These are phyloP conservation scores for Pseudogymnoascus sp. DNA, from an alignment of 2,329 filamentous ascomycete genomes.

Conservation along the genomic window DNA sequence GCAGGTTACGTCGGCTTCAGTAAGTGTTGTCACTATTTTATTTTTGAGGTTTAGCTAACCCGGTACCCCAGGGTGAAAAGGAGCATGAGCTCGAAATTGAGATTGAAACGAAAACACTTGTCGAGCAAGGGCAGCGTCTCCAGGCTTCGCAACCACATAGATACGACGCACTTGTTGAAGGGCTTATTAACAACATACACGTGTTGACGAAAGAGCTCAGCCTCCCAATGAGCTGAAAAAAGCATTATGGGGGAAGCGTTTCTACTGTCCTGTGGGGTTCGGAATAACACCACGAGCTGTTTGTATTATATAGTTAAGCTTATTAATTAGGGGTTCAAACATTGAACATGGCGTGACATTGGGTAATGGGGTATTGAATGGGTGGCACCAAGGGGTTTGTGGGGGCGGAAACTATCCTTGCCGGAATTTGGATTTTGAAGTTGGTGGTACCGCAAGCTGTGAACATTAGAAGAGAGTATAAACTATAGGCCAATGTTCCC, in stretches of 20 bases:
- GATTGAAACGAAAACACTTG: conserved; percentile 51
- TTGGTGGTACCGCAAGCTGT: neutral
- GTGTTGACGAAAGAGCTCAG: conserved; percentile 9
- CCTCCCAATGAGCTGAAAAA: neutral
- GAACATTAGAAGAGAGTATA: neutral
- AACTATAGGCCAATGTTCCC: neutral
- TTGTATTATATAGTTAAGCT: conserved; percentile 9
- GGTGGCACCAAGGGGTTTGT: neutral
- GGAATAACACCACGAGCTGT: neutral
- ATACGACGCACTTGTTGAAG: conserved; percentile 60
- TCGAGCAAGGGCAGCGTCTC: conserved; percentile 55
- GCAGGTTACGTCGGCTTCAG: conserved; percentile 55
- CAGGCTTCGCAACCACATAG: conserved; percentile 44
- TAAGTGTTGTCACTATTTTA: conserved; percentile 19
- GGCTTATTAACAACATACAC: conserved; percentile 62
- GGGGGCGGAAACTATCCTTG: neutral
- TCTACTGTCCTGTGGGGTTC: neutral
- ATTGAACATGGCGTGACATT: neutral
- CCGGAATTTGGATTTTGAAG: neutral
- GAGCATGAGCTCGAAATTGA: conserved; percentile 79
- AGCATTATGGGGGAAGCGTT: neutral
- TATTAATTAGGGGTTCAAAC: conserved; percentile 1
- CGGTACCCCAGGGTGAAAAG: conserved; percentile 37
- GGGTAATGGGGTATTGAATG: neutral
- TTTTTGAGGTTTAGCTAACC: conserved; percentile 7